Percentiles rank a stretch among this genome's conserved stretches.
Conservation (phyloP, 1,284 basidiomycete genomes). For the Austropuccinia psidii region DNA sequence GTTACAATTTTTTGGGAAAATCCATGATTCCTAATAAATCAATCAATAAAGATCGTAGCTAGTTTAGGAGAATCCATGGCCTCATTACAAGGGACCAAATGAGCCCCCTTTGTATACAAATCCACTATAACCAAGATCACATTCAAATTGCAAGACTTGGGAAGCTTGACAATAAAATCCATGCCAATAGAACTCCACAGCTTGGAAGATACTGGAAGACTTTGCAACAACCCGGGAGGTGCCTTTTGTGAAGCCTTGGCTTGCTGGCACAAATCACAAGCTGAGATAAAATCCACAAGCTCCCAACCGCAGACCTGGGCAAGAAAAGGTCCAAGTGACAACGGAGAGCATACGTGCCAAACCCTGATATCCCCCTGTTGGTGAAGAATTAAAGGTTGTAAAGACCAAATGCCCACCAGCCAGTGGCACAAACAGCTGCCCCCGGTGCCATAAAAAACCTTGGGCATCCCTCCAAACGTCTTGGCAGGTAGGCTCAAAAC, state of each 20-base stretch:
- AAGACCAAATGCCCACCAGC: background rate
- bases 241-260: background rate
- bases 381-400: background rate
- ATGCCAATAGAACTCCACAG: slow-evolving; percentile 7
- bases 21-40: background rate
- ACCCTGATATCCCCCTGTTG: background rate
- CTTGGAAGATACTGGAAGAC: background rate
- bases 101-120: background rate
- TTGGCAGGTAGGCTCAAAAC: too few relatives aligned
- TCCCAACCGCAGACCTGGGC: background rate
- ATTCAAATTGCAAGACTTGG: background rate
- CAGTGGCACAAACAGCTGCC: background rate
- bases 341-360: background rate
- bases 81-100: slow-evolving; percentile 18
- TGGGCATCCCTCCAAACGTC: too few relatives aligned
- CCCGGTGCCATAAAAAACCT: background rate
- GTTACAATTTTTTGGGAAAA: slow-evolving; percentile 7
- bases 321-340: background rate
- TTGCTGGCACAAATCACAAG: background rate
- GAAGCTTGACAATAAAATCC: slow-evolving; percentile 8
- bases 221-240: background rate
- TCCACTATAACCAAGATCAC: slow-evolving; percentile 3
- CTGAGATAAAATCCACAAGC: background rate
- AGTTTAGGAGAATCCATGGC: background rate
- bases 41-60: background rate